These are phyloP conservation scores for Daldinia bambusicola DNA, from an alignment of 495 filamentous ascomycete genomes.

Conservation along the genomic window DNA sequence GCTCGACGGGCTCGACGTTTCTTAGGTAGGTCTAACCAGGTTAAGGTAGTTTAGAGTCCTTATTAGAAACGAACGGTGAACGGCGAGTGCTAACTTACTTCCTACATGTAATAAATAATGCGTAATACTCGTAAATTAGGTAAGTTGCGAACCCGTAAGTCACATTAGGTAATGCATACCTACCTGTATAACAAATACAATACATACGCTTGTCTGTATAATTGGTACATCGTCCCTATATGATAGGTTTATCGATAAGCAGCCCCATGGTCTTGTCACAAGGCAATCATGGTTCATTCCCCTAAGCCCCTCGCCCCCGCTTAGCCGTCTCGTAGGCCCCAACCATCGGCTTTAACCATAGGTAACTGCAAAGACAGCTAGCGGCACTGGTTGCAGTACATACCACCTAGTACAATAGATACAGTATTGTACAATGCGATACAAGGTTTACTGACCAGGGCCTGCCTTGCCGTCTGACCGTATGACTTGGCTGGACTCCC, in stretches of 20 bases:
- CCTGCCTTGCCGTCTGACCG: not conserved
- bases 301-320: slow-evolving; percentile 10
- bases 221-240: not conserved
- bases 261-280: slow-evolving; percentile 34
- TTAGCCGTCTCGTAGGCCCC: slow-evolving; percentile 6
- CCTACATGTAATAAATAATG: not conserved
- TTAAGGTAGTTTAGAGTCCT: too few relatives aligned
- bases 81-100: too few relatives aligned
- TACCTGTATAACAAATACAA: too few relatives aligned
- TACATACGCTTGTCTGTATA: too few relatives aligned
- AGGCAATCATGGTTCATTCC: slow-evolving; percentile 28
- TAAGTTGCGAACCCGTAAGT: not conserved
- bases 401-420: too few relatives aligned
- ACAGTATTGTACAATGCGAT: too few relatives aligned
- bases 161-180: too few relatives aligned
- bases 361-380: not conserved
- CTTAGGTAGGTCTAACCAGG: too few relatives aligned
- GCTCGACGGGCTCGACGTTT: not conserved
- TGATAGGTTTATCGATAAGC: slow-evolving; percentile 25
- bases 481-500: not conserved
- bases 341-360: not conserved
- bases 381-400: not conserved
- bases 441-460: slow-evolving; percentile 4
- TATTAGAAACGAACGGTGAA: too few relatives aligned
- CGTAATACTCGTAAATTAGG: not conserved